Percentiles rank a stretch among this genome's conserved stretches.
Conservation (phyloP, 2,329 filamentous ascomycete genomes). For the Lojkania enalia region DNA sequence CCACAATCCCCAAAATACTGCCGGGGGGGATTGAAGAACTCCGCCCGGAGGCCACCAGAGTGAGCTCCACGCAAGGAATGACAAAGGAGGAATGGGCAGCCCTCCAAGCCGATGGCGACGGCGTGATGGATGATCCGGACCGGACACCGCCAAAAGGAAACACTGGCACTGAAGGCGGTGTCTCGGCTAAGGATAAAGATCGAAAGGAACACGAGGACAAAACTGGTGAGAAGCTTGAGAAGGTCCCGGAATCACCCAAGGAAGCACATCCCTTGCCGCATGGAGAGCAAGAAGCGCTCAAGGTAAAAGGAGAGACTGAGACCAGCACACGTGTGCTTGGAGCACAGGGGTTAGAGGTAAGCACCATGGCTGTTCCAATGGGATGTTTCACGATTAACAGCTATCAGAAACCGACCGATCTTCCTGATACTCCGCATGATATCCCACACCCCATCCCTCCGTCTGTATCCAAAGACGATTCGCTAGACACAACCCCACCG, state of each 20-base stretch:
- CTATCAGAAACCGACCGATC: slow-evolving; percentile 72
- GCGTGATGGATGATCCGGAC: slow-evolving; percentile 91
- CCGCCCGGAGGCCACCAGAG: slow-evolving; percentile 36
- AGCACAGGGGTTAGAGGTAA: slow-evolving; percentile 45
- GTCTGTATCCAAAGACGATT: slow-evolving; percentile 66
- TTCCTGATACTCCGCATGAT: slow-evolving; percentile 78
- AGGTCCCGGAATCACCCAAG: slow-evolving; percentile 81
- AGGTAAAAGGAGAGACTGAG: slow-evolving; percentile 18
- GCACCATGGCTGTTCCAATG: slow-evolving; percentile 8
- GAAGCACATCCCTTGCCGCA: slow-evolving; percentile 81
- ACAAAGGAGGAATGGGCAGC: slow-evolving; percentile 44
- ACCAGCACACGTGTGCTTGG: slow-evolving; percentile 29
- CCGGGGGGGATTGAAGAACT: slow-evolving; percentile 44
- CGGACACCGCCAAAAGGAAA: slow-evolving; percentile 77
- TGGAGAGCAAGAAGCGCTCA: slow-evolving; percentile 70
- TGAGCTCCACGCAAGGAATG: slow-evolving; percentile 21
- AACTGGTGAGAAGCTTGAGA: slow-evolving; percentile 67
- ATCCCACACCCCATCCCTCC: slow-evolving; percentile 69
- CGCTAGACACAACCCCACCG: slow-evolving; percentile 43
- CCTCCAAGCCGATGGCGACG: slow-evolving; percentile 62
- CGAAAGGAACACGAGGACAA: slow-evolving; percentile 68
- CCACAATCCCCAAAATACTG: slow-evolving; percentile 34
- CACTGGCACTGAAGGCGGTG: slow-evolving; percentile 86
- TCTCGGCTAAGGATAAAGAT: slow-evolving; percentile 83
- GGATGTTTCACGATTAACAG: slow-evolving; percentile 16